phyloP scores from a whole-genome alignment of 495 filamentous ascomycete species.

The Neurospora tetrasperma region DNA sequence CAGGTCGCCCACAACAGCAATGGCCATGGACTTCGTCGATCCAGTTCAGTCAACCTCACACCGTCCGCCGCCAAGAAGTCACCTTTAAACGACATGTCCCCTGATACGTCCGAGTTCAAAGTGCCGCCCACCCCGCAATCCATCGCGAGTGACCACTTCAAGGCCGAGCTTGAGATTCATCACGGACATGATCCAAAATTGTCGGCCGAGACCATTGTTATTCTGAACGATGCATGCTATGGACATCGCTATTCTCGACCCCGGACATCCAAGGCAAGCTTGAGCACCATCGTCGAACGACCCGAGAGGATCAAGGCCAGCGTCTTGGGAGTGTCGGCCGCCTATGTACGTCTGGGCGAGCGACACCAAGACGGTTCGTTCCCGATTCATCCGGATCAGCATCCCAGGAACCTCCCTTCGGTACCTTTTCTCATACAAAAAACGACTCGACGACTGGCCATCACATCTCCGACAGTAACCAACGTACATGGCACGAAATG shows the following conservation, averaged over 20 bases:
- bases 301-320: conserved; percentile 86
- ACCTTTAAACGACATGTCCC: conserved; percentile 26
- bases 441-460: conserved; percentile 51
- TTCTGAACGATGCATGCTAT: conserved; percentile 89
- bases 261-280: conserved; percentile 50
- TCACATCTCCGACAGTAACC: conserved; percentile 60
- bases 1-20: conserved; percentile 25
- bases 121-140: conserved; percentile 49
- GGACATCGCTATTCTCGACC: conserved; percentile 82
- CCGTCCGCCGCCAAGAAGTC: conserved; percentile 30
- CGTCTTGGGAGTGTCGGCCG: conserved; percentile 69
- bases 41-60: conserved; percentile 38
- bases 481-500: conserved; percentile 77
- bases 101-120: conserved; percentile 28
- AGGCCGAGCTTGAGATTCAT: conserved; percentile 56
- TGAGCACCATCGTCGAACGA: conserved; percentile 76
- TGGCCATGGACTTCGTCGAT: conserved; percentile 11
- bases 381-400: conserved; percentile 43
- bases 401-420: conserved; percentile 41
- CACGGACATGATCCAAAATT: conserved; percentile 36
- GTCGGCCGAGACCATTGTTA: conserved; percentile 58
- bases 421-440: conserved; percentile 78
- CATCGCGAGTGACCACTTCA: conserved; percentile 60
- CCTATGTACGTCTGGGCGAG: conserved; percentile 78
- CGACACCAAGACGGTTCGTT: conserved; percentile 63